Evolutionary conservation across 139 green algal species (phyloP).

Genomic region (Eudorina sp.): DNA sequence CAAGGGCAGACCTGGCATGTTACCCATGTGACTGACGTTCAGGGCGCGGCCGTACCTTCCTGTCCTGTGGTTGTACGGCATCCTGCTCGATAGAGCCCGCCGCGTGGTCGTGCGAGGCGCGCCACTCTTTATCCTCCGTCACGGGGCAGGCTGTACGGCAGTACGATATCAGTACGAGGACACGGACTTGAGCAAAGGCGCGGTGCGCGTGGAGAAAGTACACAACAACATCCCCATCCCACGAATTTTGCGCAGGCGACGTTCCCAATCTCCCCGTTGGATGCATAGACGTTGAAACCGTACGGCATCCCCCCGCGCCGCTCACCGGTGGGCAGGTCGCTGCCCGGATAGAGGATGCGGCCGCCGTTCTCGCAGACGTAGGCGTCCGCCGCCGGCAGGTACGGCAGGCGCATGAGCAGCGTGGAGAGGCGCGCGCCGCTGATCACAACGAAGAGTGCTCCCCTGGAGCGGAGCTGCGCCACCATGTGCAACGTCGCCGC

Average conservation of each 20-base stretch:
- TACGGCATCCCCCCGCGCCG: not conserved
- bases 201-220: no score
- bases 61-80: constrained; percentile 46
- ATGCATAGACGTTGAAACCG: no score
- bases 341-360: constrained; percentile 77
- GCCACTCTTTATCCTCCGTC: constrained; percentile 78
- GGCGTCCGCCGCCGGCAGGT: constrained; percentile 81
- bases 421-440: constrained; percentile 77
- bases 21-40: no score
- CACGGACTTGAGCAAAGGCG: no score
- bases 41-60: not conserved
- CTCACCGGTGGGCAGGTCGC: constrained; percentile 53
- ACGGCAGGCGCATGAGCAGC: constrained; percentile 84
- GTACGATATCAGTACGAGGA: no score
- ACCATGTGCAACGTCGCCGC: constrained; percentile 53
- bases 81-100: constrained; percentile 71
- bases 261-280: no score
- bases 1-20: no score
- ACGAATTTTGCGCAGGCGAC: not conserved
- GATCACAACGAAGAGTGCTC: constrained; percentile 63
- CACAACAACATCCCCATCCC: no score
- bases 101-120: constrained; percentile 52
- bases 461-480: constrained; percentile 51
- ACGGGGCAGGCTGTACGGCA: constrained; percentile 64
- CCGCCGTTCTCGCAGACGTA: constrained; percentile 86